Conservation (phyloP, 331 rosid species). For the Quercus lobata region DNA sequence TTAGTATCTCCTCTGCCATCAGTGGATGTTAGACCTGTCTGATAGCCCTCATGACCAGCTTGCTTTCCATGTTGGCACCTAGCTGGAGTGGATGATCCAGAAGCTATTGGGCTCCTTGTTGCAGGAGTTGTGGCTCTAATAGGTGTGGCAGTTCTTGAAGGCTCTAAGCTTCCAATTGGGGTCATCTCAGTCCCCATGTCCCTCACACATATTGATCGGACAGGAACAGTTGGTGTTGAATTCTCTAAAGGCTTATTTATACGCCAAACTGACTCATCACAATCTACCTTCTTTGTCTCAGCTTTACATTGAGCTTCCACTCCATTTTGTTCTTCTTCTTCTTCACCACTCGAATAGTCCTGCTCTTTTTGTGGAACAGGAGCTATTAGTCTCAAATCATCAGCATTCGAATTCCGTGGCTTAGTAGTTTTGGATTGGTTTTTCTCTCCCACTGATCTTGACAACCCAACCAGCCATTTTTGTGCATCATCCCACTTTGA, state of each 20-base stretch:
- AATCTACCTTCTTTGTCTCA: slow-evolving; percentile 76
- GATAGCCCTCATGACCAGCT: slow-evolving; percentile 27
- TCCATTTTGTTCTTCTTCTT: slow-evolving; percentile 26
- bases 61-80: slow-evolving; percentile 50
- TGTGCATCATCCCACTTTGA: slow-evolving; percentile 99
- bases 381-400: slow-evolving; percentile 90
- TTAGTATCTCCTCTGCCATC: slow-evolving; percentile 25
- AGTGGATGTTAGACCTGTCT: slow-evolving; percentile 13
- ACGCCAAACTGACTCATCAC: slow-evolving; percentile 72
- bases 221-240: slow-evolving; percentile 37
- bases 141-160: slow-evolving; percentile 92
- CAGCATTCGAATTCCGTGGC: slow-evolving; percentile 91
- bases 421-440: slow-evolving; percentile 59
- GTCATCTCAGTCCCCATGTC: slow-evolving; percentile 99
- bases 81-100: slow-evolving; percentile 76
- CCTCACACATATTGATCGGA: slow-evolving; percentile 77
- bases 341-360: slow-evolving; percentile 53
- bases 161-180: slow-evolving; percentile 88
- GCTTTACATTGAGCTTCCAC: slow-evolving; percentile 27
- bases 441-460: slow-evolving; percentile 71
- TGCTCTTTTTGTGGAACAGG: slow-evolving; percentile 84
- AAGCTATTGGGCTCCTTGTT: slow-evolving; percentile 65
- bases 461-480: slow-evolving; percentile 89
- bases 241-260: slow-evolving; percentile 41
- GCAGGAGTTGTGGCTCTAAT: slow-evolving; percentile 80